Conservation (phyloP, 2,329 filamentous ascomycete species). For the Capronia americana region DNA sequence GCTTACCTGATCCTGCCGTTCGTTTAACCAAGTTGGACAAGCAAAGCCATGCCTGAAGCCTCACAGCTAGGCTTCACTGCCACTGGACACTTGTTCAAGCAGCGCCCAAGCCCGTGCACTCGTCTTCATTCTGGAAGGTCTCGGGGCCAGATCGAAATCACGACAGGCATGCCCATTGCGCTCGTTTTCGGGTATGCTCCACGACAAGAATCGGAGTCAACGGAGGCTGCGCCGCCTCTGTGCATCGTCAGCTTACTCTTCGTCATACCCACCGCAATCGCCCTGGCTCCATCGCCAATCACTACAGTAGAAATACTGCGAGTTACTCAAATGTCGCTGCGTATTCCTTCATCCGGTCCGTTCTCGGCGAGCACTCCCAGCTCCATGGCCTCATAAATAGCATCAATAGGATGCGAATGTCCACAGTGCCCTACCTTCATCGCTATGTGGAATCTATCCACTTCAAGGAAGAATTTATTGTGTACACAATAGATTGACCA, state of each 20-base stretch:
- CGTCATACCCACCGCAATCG: background rate
- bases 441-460: background rate
- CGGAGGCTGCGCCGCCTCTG: conserved; percentile 7
- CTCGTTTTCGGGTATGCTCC: background rate
- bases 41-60: conserved; percentile 8
- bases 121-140: conserved; percentile 16
- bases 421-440: background rate
- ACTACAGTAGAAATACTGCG: background rate
- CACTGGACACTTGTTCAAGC: background rate
- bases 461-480: background rate
- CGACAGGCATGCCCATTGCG: conserved; percentile 6
- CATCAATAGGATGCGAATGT: conserved; percentile 11
- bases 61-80: conserved; percentile 2
- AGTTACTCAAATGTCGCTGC: conserved; percentile 10
- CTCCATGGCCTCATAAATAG: conserved; percentile 13
- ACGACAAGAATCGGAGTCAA: conserved; percentile 4
- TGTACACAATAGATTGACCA: background rate
- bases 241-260: conserved; percentile 9
- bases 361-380: conserved; percentile 7
- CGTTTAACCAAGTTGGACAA: background rate
- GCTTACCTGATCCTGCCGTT: conserved; percentile 11
- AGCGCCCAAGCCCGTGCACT: conserved; percentile 14
- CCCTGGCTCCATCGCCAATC: conserved; percentile 1
- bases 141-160: background rate
- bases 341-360: background rate